Base-by-base conservation (phyloP, 139 green algal species). In the Chlorella ohadii region DNA sequence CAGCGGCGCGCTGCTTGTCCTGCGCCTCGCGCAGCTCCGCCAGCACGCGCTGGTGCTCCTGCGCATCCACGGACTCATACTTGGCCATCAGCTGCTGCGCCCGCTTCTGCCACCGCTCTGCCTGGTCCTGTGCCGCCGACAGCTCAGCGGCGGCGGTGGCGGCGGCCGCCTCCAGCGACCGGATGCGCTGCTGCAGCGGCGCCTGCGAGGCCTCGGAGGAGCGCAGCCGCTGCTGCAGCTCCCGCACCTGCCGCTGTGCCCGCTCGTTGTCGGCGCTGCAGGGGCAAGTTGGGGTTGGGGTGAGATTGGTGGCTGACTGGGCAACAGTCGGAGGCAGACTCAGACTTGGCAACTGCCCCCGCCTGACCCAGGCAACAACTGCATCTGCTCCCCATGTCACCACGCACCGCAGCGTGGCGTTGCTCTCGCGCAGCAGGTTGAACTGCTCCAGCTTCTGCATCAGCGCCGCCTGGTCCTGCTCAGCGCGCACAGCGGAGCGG, bases 351-450 rank as follows among this genome's bases (percentile, higher is more conserved):
- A n/a, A n/a, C n/a, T n/a, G n/a, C n/a, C n/a, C n/a, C n/a, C n/a
- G n/a, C n/a, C n/a, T n/a, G n/a, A n/a, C n/a, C n/a, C n/a, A n/a
- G n/a, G n/a, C n/a, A n/a, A n/a, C n/a, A n/a, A n/a, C n/a, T n/a
- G n/a, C n/a, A n/a, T n/a, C n/a, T n/a, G n/a, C n/a, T n/a, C n/a
- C n/a, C n/a, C n/a, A n/a, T n/a, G n/a, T n/a, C 44, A 51, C 44
- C 47, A 31, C 73, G 39, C 78, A 88, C 84, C 90, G 67, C 36
- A 93, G 71, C 38, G 73, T 70, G 22, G 81, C 67, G 75, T 93
- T 93, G 86, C 84, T 90, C 84, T 93, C 90, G 25, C 89, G 65
- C 59, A 92, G 80, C 71, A 92, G 63, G 83, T 90, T 92, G 36
- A 90, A 67, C 73, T 92, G 86, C 65, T 92, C 86, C 36, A 88